A percentile compares a stretch with the other conserved stretches of the same genome.
phyloP scores from a whole-genome alignment of 345 rosid genomes.

The Camelina hispida region DNA sequence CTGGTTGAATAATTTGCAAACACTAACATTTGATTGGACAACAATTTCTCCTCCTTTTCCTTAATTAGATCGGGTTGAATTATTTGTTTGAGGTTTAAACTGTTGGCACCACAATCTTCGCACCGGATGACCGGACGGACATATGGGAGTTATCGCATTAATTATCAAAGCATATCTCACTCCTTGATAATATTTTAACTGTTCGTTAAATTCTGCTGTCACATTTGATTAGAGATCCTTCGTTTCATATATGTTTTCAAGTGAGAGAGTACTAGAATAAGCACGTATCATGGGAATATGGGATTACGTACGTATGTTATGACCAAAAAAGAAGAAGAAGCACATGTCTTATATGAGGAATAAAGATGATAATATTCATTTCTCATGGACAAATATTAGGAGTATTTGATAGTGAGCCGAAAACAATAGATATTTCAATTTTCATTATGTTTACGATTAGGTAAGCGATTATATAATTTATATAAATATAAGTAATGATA shows the following conservation, averaged over 20 bases:
- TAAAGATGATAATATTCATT: not conserved
- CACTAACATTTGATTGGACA: not conserved
- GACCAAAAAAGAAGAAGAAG: too few relatives aligned
- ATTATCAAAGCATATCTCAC: not conserved
- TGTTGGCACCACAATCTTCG: slow-evolving; percentile 2
- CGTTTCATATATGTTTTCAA: not conserved
- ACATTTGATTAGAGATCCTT: not conserved
- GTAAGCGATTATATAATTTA: not conserved
- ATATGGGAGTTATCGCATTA: not conserved
- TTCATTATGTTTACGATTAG: not conserved
- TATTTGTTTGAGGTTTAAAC: not conserved
- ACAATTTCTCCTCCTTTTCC: not conserved
- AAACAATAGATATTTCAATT: not conserved
- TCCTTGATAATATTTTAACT: too few relatives aligned
- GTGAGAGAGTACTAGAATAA: not conserved
- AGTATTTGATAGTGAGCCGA: not conserved
- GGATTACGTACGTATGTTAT: not conserved
- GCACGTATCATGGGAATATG: not conserved
- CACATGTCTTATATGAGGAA: too few relatives aligned
- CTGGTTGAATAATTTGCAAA: not conserved
- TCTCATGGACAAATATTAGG: too few relatives aligned
- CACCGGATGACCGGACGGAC: not conserved
- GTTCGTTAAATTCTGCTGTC: not conserved
- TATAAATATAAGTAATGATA: not conserved
- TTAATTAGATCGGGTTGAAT: not conserved